These are phyloP conservation scores for Phytophthora ramorum DNA, from an alignment of 352 stramenopile species.

Conservation along the genomic window DNA sequence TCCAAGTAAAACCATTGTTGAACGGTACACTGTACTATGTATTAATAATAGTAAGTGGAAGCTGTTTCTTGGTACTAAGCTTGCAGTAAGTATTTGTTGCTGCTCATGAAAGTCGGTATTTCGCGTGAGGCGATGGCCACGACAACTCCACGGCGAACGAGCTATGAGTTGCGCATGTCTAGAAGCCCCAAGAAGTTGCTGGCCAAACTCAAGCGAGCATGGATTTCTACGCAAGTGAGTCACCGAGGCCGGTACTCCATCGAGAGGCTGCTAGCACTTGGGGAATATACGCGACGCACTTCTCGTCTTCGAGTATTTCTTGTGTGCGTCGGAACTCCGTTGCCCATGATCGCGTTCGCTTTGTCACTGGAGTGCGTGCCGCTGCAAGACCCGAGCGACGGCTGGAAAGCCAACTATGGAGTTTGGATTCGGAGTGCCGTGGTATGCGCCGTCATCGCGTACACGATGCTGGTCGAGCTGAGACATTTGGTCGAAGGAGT, in stretches of 20 bases:
- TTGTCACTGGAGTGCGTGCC: conserved; percentile 19
- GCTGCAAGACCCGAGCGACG: conserved; percentile 13
- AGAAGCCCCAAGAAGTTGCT: background rate
- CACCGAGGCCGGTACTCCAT: conserved; percentile 41
- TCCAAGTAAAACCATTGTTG: no score
- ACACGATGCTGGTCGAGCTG: conserved; percentile 14
- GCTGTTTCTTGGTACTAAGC: no score
- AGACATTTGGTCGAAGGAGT: conserved; percentile 21
- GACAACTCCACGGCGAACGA: background rate
- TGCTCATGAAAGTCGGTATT: background rate
- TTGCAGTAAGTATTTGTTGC: background rate
- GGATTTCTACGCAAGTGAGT: conserved; percentile 25
- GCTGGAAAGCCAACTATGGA: conserved; percentile 23
- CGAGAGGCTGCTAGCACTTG: conserved; percentile 35
- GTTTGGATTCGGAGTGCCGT: conserved; percentile 20
- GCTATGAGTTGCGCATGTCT: background rate
- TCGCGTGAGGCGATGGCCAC: background rate
- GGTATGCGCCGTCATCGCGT: conserved; percentile 11
- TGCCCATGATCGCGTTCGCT: conserved; percentile 26
- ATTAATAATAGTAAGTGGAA: background rate
- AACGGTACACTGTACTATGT: background rate
- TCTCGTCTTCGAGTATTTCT: conserved; percentile 14
- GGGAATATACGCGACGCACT: conserved; percentile 26
- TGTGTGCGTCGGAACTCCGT: conserved; percentile 20
- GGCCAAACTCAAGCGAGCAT: conserved; percentile 8